Evolutionary conservation across 805 yeast genomes (phyloP).

Genomic region (Lipomyces starkeyi): DNA sequence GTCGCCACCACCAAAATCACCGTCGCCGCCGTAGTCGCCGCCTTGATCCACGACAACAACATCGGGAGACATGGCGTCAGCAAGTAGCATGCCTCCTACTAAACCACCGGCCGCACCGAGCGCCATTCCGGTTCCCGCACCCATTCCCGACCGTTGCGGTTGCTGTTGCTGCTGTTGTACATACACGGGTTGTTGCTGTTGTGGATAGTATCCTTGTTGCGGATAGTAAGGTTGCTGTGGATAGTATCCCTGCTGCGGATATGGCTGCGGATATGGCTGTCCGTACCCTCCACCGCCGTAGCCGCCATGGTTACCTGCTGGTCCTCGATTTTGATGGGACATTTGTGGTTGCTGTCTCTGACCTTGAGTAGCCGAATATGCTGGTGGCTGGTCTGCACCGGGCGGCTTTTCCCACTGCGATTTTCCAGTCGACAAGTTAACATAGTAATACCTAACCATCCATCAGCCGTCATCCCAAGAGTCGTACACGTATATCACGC

Average conservation of each 20-base stretch:
- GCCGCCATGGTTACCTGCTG: constrained; percentile 25
- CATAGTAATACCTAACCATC: constrained; percentile 70
- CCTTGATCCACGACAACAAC: constrained; percentile 24
- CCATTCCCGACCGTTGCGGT: constrained; percentile 47
- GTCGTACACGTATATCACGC: constrained; percentile 52
- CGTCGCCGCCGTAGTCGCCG: constrained; percentile 43
- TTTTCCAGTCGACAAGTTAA: constrained; percentile 68
- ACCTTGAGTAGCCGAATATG: constrained; percentile 20
- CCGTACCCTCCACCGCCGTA: constrained; percentile 35
- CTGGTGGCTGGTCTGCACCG: constrained; percentile 41
- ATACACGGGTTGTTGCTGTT: constrained; percentile 40
- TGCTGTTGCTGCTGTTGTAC: constrained; percentile 43
- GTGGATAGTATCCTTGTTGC: constrained; percentile 48
- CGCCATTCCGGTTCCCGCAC: constrained; percentile 52
- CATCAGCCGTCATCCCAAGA: background rate
- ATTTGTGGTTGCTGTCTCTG: constrained; percentile 30
- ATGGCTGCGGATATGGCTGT: constrained; percentile 36
- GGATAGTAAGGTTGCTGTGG: constrained; percentile 41
- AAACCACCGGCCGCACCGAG: constrained; percentile 64
- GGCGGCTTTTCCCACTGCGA: constrained; percentile 92
- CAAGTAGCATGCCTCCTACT: constrained; percentile 63
- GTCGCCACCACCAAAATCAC: constrained; percentile 45
- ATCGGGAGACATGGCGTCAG: constrained; percentile 51
- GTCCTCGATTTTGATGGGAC: constrained; percentile 13
- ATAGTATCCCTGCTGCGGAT: constrained; percentile 43